phyloP scores from a whole-genome alignment of 495 filamentous ascomycete genomes.

The Annulohypoxylon nitens region DNA sequence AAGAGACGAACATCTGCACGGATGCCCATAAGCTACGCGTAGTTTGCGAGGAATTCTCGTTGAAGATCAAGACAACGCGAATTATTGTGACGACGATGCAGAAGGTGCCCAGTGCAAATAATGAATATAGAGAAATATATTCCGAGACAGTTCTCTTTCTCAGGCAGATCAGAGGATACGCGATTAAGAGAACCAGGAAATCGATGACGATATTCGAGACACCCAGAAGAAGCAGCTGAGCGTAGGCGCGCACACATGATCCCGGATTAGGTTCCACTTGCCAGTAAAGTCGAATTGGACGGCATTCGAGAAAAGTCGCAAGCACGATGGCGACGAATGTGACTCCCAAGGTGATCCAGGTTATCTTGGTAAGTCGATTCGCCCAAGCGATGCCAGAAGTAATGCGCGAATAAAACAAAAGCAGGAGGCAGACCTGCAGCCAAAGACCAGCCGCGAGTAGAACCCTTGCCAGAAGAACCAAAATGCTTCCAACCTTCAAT shows the following conservation, averaged over 20 bases:
- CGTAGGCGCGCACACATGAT: constrained; percentile 56
- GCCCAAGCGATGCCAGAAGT: constrained; percentile 55
- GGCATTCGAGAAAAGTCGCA: constrained; percentile 61
- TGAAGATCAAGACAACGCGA: constrained; percentile 53
- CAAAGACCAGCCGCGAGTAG: constrained; percentile 50
- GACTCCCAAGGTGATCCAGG: constrained; percentile 50
- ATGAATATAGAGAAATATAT: constrained; percentile 54
- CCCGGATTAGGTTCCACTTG: constrained; percentile 58
- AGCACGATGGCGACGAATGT: constrained; percentile 56
- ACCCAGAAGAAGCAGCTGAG: constrained; percentile 56
- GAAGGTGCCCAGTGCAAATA: constrained; percentile 60
- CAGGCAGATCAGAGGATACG: constrained; percentile 55
- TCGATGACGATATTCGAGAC: constrained; percentile 61
- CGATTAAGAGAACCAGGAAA: constrained; percentile 58
- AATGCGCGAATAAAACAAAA: constrained; percentile 58
- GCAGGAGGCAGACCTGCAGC: constrained; percentile 60
- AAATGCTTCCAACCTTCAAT: constrained; percentile 40
- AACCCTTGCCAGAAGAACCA: constrained; percentile 44
- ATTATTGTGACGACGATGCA: constrained; percentile 59
- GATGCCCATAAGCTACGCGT: constrained; percentile 60
- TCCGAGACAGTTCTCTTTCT: constrained; percentile 50
- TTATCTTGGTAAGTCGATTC: constrained; percentile 50
- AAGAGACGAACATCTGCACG: constrained; percentile 58
- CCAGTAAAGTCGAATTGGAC: constrained; percentile 60
- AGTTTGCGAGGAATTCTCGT: constrained; percentile 52